Base-by-base conservation (phyloP, 306 rosid genomes). In the Astragalus glycyphyllos region DNA sequence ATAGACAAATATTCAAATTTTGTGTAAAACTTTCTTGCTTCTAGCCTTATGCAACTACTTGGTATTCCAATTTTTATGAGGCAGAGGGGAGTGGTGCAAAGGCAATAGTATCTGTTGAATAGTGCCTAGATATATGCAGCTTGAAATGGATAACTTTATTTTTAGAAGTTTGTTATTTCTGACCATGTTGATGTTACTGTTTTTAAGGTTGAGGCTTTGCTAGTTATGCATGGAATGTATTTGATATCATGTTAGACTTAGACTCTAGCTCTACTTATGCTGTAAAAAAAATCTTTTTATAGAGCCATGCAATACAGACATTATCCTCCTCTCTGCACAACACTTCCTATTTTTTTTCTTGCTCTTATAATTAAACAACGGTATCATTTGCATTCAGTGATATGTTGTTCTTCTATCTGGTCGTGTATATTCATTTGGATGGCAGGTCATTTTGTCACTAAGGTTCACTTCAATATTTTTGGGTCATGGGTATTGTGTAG, bases 41-140 rank as follows among this genome's bases (percentile, higher is more conserved):
- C 48, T 68, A 45, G 56, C 57, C 49, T 49, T 40, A 35, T 58
- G 75, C 74, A 23, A 45, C 54, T 32, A 45, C 50, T 56, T 17
- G 56, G 12, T 55, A 11, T n/a, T 65, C 51, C 44, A 65, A 44
- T 54, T 66, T 74, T 56, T 16, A 51, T 11, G 35, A 47, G 15
- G n/a, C 26, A n/a, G 42, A 26, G 55, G 14, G 16, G 13, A 76
- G 62, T 75, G 60, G 46, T n/a, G 50, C 16, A 0, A 37, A 45
- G 35, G 23, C 26, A 47, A 35, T 26, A 38, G 35, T 58, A 32
- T 58, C 11, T 14, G 63, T 58, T 58, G 23, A 58, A 58, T 20
- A 6, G 4, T 58, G 63, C 14, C 63, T 32, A 58, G 13, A 32
- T 32, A 12, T 58, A 10, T 58, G 63, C 63, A 58, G 63, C 11